These are phyloP conservation scores for Magnaporthiopsis rhizophila DNA, from an alignment of 2,329 filamentous ascomycete species.

Conservation along the genomic window DNA sequence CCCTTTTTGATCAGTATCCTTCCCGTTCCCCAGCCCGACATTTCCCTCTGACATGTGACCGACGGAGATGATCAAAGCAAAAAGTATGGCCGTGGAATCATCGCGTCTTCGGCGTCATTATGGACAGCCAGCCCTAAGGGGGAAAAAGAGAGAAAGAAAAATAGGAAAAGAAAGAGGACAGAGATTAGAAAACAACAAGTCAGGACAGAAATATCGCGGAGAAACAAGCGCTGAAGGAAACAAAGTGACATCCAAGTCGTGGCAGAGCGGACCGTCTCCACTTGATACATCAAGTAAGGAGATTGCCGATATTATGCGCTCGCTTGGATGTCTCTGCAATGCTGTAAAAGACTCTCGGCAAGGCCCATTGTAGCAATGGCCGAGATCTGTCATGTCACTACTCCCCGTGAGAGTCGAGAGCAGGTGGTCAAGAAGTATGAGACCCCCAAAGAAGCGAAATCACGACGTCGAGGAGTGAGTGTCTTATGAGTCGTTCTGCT, in stretches of 20 bases:
- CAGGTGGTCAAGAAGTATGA: background rate
- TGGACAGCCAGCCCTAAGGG: background rate
- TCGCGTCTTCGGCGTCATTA: background rate
- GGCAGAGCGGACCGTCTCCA: background rate
- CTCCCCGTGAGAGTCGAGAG: no score
- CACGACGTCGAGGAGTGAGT: background rate
- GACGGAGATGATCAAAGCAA: background rate
- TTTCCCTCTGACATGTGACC: background rate
- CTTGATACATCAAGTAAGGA: background rate
- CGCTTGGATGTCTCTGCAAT: background rate
- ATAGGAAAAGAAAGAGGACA: conserved; percentile 1
- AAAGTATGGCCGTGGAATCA: conserved; percentile 10
- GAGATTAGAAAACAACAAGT: background rate
- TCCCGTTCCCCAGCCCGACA: background rate
- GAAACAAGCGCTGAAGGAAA: background rate
- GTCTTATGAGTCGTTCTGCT: background rate
- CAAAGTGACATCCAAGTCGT: background rate
- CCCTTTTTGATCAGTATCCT: background rate
- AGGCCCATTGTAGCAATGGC: background rate
- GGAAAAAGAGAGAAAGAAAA: background rate
- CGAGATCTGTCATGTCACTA: no score
- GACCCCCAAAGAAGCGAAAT: background rate
- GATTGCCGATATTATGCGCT: background rate
- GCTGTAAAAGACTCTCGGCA: background rate
- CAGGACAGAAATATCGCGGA: background rate